These are phyloP conservation scores for Trichoderma atroviride DNA, from an alignment of 2,329 filamentous ascomycete genomes.

Conservation along the genomic window DNA sequence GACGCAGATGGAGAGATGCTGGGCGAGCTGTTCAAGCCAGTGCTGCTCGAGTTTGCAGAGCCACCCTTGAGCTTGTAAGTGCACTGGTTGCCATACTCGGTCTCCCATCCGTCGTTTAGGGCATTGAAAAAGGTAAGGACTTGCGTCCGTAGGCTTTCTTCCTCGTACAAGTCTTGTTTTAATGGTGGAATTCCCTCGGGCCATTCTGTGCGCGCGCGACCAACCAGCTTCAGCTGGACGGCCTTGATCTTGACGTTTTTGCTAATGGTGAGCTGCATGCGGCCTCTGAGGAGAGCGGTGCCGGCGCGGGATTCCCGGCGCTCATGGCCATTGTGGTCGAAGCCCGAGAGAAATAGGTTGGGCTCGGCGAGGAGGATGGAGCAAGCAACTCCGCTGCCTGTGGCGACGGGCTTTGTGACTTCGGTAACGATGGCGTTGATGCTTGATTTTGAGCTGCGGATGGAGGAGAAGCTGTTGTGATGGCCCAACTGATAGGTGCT, in stretches of 20 bases:
- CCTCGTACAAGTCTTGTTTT: constrained; percentile 81
- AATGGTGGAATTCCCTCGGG: constrained; percentile 91
- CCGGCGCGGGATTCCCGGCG: constrained; percentile 58
- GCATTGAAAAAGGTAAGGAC: constrained; percentile 93
- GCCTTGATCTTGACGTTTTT: constrained; percentile 94
- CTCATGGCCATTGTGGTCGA: constrained; percentile 68
- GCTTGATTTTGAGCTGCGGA: constrained; percentile 51
- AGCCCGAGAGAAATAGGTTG: constrained; percentile 77
- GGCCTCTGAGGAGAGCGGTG: constrained; percentile 86
- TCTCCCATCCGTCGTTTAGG: constrained; percentile 61
- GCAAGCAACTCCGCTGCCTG: constrained; percentile 73
- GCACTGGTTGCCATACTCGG: constrained; percentile 66
- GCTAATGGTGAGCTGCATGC: constrained; percentile 76
- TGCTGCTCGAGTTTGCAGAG: constrained; percentile 42
- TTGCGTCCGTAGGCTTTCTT: constrained; percentile 83
- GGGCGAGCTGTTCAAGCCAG: constrained; percentile 36
- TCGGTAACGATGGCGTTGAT: constrained; percentile 57
- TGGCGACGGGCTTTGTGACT: constrained; percentile 73
- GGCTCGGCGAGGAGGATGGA: constrained; percentile 77
- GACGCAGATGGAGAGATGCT: constrained; percentile 31
- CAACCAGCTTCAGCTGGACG: constrained; percentile 82
- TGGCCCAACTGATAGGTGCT: constrained; percentile 38
- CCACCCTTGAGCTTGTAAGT: constrained; percentile 52
- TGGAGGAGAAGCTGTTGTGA: constrained; percentile 55
- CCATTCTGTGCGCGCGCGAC: constrained; percentile 89